Evolutionary conservation across 495 filamentous ascomycete species (phyloP).

Genomic region (Lepraria neglecta): DNA sequence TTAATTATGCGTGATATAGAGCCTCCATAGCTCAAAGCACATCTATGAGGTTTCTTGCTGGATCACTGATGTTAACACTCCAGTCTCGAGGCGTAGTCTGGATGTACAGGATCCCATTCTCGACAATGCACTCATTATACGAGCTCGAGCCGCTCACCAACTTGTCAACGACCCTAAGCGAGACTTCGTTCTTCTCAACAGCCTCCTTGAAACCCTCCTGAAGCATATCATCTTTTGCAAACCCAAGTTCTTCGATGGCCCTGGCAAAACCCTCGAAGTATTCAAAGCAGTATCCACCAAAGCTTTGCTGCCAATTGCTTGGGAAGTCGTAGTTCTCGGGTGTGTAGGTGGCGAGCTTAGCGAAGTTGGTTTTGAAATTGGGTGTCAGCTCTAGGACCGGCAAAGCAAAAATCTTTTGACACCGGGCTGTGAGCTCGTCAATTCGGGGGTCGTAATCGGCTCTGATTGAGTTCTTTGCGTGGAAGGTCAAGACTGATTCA

Average conservation of each 20-base stretch:
- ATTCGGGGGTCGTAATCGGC: background rate
- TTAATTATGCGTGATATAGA: too few relatives aligned
- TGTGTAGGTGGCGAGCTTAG: background rate
- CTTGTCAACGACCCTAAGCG: constrained; percentile 24
- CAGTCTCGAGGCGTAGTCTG: constrained; percentile 24
- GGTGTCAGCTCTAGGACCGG: background rate
- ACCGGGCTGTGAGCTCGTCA: background rate
- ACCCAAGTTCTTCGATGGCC: constrained; percentile 3
- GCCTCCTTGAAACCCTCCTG: constrained; percentile 28
- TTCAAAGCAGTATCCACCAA: background rate
- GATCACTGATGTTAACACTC: constrained; percentile 19
- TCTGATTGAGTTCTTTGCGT: background rate
- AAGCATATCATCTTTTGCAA: constrained; percentile 28
- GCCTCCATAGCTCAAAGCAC: too few relatives aligned
- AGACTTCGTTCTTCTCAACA: constrained; percentile 24
- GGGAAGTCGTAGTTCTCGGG: background rate
- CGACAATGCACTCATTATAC: constrained; percentile 25
- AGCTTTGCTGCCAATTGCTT: background rate
- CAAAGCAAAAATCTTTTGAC: background rate
- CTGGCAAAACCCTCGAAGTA: background rate
- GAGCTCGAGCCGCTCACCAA: constrained; percentile 16
- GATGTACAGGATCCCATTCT: constrained; percentile 27
- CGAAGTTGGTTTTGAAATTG: background rate
- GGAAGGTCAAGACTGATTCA: background rate
- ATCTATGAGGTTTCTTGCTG: too few relatives aligned